These are phyloP conservation scores for Dothidotthia symphoricarpi DNA, from an alignment of 2,329 filamentous ascomycete species.

Conservation along the genomic window DNA sequence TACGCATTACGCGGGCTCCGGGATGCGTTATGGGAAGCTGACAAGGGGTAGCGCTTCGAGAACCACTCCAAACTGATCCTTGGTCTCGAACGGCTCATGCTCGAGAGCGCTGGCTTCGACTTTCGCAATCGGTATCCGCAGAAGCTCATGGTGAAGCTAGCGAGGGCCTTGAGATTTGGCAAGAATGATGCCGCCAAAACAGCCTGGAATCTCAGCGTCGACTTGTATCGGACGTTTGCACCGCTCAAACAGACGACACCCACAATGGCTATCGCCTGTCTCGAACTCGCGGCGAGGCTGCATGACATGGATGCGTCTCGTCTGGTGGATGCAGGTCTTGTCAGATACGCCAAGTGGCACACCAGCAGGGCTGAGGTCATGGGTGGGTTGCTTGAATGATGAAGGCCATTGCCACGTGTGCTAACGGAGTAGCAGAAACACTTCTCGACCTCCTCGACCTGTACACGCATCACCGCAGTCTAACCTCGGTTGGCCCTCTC, in stretches of 20 bases:
- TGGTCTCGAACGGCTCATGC: slow-evolving; percentile 84
- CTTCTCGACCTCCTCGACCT: slow-evolving; percentile 88
- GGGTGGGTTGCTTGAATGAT: slow-evolving; percentile 23
- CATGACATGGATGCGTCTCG: slow-evolving; percentile 55
- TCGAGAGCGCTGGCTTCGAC: slow-evolving; percentile 91
- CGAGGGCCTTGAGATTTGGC: slow-evolving; percentile 58
- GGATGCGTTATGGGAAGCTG: slow-evolving; percentile 3
- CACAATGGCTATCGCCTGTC: slow-evolving; percentile 77
- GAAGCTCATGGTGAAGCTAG: slow-evolving; percentile 77
- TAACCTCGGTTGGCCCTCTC: slow-evolving; percentile 69
- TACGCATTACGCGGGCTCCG: slow-evolving; percentile 50
- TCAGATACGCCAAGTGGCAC: slow-evolving; percentile 48
- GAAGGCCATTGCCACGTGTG: not conserved
- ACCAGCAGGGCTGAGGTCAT: slow-evolving; percentile 49
- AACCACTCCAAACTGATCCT: slow-evolving; percentile 76
- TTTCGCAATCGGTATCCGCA: slow-evolving; percentile 88
- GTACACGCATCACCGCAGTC: slow-evolving; percentile 78
- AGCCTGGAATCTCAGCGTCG: slow-evolving; percentile 79
- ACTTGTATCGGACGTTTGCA: slow-evolving; percentile 90
- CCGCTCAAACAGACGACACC: slow-evolving; percentile 85
- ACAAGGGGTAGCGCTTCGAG: slow-evolving; percentile 68
- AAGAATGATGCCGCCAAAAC: slow-evolving; percentile 59
- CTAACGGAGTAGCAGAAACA: slow-evolving; percentile 61
- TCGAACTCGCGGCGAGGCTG: slow-evolving; percentile 76
- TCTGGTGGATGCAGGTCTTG: slow-evolving; percentile 46